These are phyloP conservation scores for Iberis pinnata DNA, from an alignment of 345 rosid genomes.

Conservation along the genomic window DNA sequence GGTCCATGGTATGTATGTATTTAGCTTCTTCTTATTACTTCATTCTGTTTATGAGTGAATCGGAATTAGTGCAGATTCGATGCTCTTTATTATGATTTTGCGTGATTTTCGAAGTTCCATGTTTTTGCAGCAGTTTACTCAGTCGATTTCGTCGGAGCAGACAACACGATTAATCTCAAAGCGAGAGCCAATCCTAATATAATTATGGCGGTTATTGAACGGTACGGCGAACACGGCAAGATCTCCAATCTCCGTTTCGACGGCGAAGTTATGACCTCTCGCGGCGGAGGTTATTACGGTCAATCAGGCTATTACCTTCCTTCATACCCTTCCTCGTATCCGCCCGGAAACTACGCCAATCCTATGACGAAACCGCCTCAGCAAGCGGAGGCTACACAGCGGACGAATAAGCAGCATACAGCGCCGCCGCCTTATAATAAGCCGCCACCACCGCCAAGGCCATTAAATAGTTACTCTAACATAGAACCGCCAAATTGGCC, in stretches of 20 bases:
- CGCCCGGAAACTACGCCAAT: conserved; percentile 11
- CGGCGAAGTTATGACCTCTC: conserved; percentile 4
- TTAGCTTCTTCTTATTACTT: not conserved
- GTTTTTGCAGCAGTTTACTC: conserved; percentile 11
- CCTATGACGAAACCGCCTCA: not conserved
- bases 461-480: conserved; percentile 8
- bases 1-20: conserved; percentile 8
- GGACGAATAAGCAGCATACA: conserved; percentile 7
- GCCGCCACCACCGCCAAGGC: conserved; percentile 8
- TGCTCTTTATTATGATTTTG: too few species aligned
- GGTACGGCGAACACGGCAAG: conserved; percentile 28
- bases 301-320: conserved; percentile 22
- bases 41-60: too few species aligned
- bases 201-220: not conserved
- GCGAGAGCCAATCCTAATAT: conserved; percentile 22
- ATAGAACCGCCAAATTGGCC: conserved; percentile 18
- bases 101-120: not conserved
- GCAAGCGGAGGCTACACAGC: not conserved
- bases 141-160: conserved; percentile 7
- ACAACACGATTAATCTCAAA: conserved; percentile 14
- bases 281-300: conserved; percentile 2
- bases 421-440: not conserved
- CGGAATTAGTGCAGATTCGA: too few species aligned
- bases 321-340: not conserved
- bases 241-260: conserved; percentile 5